phyloP scores from a whole-genome alignment of 2,329 filamentous ascomycete species.

The Trichophyton benhamiae region DNA sequence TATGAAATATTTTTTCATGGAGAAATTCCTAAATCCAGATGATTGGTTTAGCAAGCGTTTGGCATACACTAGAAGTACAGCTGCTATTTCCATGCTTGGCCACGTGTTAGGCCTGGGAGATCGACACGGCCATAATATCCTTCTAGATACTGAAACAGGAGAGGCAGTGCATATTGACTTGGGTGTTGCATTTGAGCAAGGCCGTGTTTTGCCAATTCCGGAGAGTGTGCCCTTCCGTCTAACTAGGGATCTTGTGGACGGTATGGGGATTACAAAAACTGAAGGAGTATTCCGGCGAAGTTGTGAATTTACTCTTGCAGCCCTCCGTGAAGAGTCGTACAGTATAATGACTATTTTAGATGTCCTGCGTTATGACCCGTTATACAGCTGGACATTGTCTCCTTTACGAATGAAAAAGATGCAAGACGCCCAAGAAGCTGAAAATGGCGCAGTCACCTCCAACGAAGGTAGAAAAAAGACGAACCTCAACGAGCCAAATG shows the following conservation, averaged over 20 bases:
- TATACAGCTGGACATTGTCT: constrained; percentile 91
- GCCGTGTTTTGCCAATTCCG: constrained; percentile 84
- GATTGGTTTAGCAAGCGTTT: constrained; percentile 87
- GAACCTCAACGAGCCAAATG: constrained; percentile 50
- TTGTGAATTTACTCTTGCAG: constrained; percentile 93
- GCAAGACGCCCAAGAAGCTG: constrained; percentile 44
- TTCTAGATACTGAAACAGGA: constrained; percentile 77
- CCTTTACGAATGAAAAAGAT: constrained; percentile 53
- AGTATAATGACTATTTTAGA: constrained; percentile 98
- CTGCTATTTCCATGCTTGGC: constrained; percentile 88
- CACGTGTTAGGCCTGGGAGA: constrained; percentile 88
- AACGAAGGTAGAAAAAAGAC: constrained; percentile 26
- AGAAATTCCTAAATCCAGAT: constrained; percentile 83
- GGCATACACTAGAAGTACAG: constrained; percentile 85
- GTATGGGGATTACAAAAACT: constrained; percentile 88
- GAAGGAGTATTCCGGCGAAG: constrained; percentile 96
- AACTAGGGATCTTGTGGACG: constrained; percentile 88
- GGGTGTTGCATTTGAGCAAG: constrained; percentile 92
- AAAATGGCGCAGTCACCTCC: constrained; percentile 26
- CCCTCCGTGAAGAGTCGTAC: constrained; percentile 86
- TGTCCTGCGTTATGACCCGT: constrained; percentile 90
- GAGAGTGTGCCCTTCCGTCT: constrained; percentile 93
- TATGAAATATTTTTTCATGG: constrained; percentile 94
- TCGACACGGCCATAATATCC: constrained; percentile 90
- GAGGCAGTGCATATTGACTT: constrained; percentile 96